A percentile compares a stretch with the other conserved stretches of the same genome.
Evolutionary conservation across 257 asterid genomes (phyloP).

Genomic region (Ocimum tenuiflorum): DNA sequence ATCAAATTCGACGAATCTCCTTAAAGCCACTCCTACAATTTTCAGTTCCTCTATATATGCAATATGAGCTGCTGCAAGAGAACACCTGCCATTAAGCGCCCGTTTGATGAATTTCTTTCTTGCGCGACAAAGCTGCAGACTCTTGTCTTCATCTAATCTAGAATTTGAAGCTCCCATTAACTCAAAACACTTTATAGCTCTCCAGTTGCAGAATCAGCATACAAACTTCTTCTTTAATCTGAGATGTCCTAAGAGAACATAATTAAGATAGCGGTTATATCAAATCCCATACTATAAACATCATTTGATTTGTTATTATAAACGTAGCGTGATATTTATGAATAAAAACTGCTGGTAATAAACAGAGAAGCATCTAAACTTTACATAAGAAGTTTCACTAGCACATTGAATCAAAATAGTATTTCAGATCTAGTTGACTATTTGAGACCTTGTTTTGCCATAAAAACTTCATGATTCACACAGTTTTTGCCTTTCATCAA

Average conservation of each 20-base stretch:
- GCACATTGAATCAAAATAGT: not conserved
- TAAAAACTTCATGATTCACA: not conserved
- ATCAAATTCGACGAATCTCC: conserved; percentile 72
- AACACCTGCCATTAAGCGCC: conserved; percentile 91
- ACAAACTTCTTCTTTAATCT: conserved; percentile 2
- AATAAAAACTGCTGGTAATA: not conserved
- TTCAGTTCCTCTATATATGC: conserved; percentile 63
- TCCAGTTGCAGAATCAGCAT: conserved; percentile 22
- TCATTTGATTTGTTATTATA: not conserved
- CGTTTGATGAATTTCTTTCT: conserved; percentile 85
- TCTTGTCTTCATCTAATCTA: conserved; percentile 75
- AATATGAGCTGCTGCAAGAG: conserved; percentile 74
- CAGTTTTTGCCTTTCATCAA: no score
- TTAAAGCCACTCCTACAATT: conserved; percentile 55
- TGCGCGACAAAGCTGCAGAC: conserved; percentile 85
- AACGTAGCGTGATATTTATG: not conserved
- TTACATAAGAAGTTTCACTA: not conserved
- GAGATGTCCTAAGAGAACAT: conserved; percentile 11
- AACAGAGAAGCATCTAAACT: not conserved
- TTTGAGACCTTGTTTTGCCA: not conserved
- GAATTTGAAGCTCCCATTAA: conserved; percentile 88
- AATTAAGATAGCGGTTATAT: not conserved
- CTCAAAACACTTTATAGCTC: conserved; percentile 12
- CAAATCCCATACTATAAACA: not conserved
- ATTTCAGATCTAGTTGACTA: not conserved